phyloP scores from a whole-genome alignment of 2,329 filamentous ascomycete genomes.

The Clonostachys rosea region DNA sequence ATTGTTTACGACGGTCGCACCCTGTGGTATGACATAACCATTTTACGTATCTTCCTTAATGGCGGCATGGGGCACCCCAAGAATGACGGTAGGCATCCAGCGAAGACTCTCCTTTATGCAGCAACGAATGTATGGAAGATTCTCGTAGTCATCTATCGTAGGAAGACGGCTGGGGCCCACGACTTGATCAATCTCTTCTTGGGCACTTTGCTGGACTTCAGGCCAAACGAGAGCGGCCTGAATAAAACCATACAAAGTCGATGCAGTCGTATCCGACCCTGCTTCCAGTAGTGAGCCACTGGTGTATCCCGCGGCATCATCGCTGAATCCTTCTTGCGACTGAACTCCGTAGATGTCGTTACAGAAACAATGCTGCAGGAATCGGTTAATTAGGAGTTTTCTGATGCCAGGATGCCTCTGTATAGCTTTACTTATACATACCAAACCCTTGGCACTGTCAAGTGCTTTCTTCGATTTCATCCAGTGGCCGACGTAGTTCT shows the following conservation, averaged over 20 bases:
- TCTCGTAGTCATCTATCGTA: slow-evolving; percentile 27
- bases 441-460: no score
- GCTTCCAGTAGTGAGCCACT: slow-evolving; percentile 4
- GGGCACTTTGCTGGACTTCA: slow-evolving; percentile 30
- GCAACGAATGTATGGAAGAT: slow-evolving; percentile 38
- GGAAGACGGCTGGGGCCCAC: slow-evolving; percentile 32
- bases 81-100: slow-evolving; percentile 34
- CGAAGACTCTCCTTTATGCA: slow-evolving; percentile 39
- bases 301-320: slow-evolving; percentile 11
- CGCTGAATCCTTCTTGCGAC: slow-evolving; percentile 7
- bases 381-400: no score
- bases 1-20: slow-evolving; percentile 32
- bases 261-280: slow-evolving; percentile 3
- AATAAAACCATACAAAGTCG: slow-evolving; percentile 27
- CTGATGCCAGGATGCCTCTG: no score
- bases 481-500: no score
- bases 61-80: slow-evolving; percentile 29
- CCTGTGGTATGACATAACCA: slow-evolving; percentile 35
- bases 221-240: slow-evolving; percentile 36
- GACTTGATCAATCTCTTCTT: slow-evolving; percentile 29
- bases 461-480: no score
- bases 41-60: slow-evolving; percentile 27
- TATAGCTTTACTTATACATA: no score
- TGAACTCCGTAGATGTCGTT: slow-evolving; percentile 8
- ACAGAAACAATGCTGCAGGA: slow-evolving; percentile 8